Evolutionary conservation across 805 yeast genomes (phyloP).

Genomic region (Blastobotrys mokoenaii): DNA sequence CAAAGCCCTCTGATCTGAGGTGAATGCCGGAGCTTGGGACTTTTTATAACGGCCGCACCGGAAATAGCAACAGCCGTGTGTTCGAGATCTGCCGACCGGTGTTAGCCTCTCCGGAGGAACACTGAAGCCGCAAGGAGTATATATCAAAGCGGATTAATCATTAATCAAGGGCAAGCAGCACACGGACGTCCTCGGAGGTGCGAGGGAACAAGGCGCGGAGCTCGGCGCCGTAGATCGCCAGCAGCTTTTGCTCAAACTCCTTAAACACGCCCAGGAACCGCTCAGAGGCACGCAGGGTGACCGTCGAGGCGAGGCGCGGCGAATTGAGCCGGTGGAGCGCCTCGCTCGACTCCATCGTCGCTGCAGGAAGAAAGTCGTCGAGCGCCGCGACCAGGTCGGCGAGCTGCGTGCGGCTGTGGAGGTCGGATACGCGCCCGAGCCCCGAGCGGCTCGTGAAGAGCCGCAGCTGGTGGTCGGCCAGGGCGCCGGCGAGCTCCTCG

Average conservation of each 20-base stretch:
- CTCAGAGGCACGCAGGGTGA: conserved; percentile 24
- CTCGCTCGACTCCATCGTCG: conserved; percentile 24
- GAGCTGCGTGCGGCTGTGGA: conserved; percentile 10
- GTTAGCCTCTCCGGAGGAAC: too few species aligned
- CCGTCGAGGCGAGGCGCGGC: conserved; percentile 26
- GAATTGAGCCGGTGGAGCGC: conserved; percentile 25
- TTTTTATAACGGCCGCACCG: too few species aligned
- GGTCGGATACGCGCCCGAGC: conserved; percentile 1
- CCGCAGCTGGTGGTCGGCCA: conserved; percentile 22
- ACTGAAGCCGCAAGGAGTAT: too few species aligned
- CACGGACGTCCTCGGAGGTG: conserved; percentile 22
- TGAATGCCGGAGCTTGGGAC: too few species aligned
- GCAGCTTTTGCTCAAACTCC: conserved; percentile 22
- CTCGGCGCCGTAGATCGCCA: conserved; percentile 19
- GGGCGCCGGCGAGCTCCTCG: conserved; percentile 21
- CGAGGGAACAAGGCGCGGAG: conserved; percentile 21
- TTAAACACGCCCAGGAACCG: conserved; percentile 27
- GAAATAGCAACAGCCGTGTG: too few species aligned
- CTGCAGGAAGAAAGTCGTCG: conserved; percentile 30
- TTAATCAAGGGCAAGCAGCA: conserved; percentile 19
- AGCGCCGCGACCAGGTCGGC: conserved; percentile 17
- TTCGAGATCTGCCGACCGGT: too few species aligned
- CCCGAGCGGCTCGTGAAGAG: conserved; percentile 20
- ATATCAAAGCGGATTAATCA: too few species aligned
- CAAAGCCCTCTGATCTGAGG: too few species aligned